phyloP scores from a whole-genome alignment of 768 basidiomycete species.

The Russula olivacea region DNA sequence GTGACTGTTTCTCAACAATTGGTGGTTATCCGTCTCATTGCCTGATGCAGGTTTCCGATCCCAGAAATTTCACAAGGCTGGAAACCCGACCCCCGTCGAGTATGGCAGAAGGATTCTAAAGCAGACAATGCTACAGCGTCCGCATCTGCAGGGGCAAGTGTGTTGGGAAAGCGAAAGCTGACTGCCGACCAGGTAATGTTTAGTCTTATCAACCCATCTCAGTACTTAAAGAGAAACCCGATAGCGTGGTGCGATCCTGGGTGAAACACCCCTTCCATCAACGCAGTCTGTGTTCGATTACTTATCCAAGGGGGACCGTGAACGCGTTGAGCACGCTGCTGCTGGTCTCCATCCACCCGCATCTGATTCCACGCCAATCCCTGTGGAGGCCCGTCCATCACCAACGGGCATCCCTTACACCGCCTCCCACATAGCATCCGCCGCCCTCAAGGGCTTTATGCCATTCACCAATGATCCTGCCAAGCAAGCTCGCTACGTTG shows the following conservation, averaged over 20 bases:
- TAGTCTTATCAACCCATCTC: no score
- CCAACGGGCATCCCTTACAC: constrained; percentile 38
- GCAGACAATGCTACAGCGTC: constrained; percentile 34
- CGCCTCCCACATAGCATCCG: constrained; percentile 74
- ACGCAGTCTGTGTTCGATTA: constrained; percentile 90
- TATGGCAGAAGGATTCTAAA: constrained; percentile 52
- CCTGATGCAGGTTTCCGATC: constrained; percentile 62
- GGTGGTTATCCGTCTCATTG: constrained; percentile 24
- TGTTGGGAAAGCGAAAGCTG: constrained; percentile 35
- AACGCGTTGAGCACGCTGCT: constrained; percentile 66
- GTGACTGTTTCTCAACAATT: constrained; percentile 36
- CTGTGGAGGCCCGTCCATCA: constrained; percentile 27
- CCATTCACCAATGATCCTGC: constrained; percentile 71
- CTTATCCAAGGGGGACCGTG: constrained; percentile 86
- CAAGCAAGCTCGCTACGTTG: constrained; percentile 81
- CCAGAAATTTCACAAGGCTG: constrained; percentile 80
- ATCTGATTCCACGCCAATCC: constrained; percentile 29
- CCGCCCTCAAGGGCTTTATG: constrained; percentile 84
- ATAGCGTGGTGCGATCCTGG: constrained; percentile 77
- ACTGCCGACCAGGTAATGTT: constrained; percentile 19
- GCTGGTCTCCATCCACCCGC: constrained; percentile 28
- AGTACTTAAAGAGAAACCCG: neutral
- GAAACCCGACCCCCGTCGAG: constrained; percentile 74
- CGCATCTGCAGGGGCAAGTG: constrained; percentile 49
- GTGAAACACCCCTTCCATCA: constrained; percentile 68